Evolutionary conservation across 2,329 filamentous ascomycete genomes (phyloP).

Genomic region (Xylaria sp.): DNA sequence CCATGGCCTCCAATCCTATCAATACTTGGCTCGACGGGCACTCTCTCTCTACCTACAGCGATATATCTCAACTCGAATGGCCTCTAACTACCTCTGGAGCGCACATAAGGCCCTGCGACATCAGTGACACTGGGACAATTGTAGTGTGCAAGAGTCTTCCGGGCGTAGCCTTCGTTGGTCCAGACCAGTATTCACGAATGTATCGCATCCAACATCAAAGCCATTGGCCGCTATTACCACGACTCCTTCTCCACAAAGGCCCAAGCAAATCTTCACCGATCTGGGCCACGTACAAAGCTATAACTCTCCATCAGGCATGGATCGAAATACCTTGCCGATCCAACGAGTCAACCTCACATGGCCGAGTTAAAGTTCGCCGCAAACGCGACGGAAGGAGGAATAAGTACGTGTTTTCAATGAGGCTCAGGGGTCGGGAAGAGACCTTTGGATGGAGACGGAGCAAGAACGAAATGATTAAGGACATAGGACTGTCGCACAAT

Average conservation of each 20-base stretch:
- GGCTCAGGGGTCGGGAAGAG: slow-evolving; percentile 15
- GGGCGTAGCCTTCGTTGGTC: slow-evolving; percentile 16
- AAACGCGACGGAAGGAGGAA: slow-evolving; percentile 20
- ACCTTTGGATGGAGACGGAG: slow-evolving; percentile 35
- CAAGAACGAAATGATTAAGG: slow-evolving; percentile 19
- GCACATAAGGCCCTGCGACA: not conserved
- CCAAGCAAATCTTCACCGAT: slow-evolving; percentile 12
- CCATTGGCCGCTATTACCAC: slow-evolving; percentile 23
- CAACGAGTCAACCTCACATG: slow-evolving; percentile 21
- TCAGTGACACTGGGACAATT: slow-evolving; percentile 11
- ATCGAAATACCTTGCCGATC: slow-evolving; percentile 25
- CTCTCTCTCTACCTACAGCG: slow-evolving; percentile 1
- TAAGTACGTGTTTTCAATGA: slow-evolving; percentile 34
- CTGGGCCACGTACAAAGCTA: slow-evolving; percentile 31
- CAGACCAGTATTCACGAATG: slow-evolving; percentile 22
- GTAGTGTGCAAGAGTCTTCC: slow-evolving; percentile 27
- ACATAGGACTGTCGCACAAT: slow-evolving; percentile 24
- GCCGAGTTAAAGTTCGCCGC: slow-evolving; percentile 24
- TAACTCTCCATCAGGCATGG: slow-evolving; percentile 16
- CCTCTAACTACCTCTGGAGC: not conserved
- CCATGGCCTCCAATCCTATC: not conserved
- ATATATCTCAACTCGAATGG: slow-evolving; percentile 21
- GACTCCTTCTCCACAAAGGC: slow-evolving; percentile 18
- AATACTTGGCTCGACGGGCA: slow-evolving; percentile 18
- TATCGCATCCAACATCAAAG: slow-evolving; percentile 28